Evolutionary conservation across 805 yeast genomes (phyloP).

Genomic region (Ogataea parapolymorpha): DNA sequence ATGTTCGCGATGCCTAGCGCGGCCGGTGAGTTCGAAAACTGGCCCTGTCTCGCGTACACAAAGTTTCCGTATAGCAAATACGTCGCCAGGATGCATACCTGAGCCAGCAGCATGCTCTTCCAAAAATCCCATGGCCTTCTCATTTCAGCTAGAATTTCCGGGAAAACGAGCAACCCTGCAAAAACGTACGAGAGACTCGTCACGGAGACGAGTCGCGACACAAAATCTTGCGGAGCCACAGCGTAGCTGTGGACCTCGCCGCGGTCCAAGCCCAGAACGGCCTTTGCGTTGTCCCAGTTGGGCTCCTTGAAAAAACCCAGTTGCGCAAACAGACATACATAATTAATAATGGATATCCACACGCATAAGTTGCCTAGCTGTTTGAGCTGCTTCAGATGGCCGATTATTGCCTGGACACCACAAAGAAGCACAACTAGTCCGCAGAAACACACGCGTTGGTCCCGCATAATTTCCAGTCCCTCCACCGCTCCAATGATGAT

Average conservation of each 20-base stretch:
- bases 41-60: conserved; percentile 45
- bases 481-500: conserved; percentile 39
- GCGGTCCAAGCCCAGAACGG: conserved; percentile 16
- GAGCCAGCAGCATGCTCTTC: conserved; percentile 45
- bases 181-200: conserved; percentile 47
- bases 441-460: conserved; percentile 36
- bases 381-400: conserved; percentile 39
- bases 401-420: conserved; percentile 39
- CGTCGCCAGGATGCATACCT: conserved; percentile 36
- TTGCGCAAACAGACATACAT: conserved; percentile 18
- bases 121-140: conserved; percentile 45
- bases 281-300: conserved; percentile 21
- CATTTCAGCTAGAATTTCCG: conserved; percentile 48
- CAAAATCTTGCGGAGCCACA: conserved; percentile 19
- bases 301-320: conserved; percentile 19
- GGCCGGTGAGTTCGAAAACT: conserved; percentile 41
- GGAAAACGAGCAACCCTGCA: conserved; percentile 50
- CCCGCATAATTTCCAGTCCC: conserved; percentile 37
- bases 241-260: conserved; percentile 21
- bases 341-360: conserved; percentile 17
- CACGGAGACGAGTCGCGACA: conserved; percentile 35
- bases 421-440: conserved; percentile 39
- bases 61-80: conserved; percentile 43
- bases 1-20: conserved; percentile 38
- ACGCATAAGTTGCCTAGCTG: conserved; percentile 30